Evolutionary conservation across 495 filamentous ascomycete species (phyloP).

Genomic region (Penicillium paxilli): DNA sequence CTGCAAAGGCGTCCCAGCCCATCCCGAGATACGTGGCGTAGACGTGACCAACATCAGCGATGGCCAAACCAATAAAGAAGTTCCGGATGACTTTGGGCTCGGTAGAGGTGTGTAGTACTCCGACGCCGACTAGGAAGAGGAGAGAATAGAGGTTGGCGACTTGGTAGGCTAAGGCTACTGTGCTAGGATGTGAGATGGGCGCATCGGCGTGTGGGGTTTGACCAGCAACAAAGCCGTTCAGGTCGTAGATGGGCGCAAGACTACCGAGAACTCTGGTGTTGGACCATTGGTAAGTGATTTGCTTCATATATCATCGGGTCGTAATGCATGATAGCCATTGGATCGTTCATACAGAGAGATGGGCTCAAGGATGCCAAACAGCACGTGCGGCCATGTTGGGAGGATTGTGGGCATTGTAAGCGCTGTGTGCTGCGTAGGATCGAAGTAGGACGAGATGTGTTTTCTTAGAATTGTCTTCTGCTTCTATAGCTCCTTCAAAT

Average conservation of each 20-base stretch:
- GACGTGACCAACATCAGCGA: slow-evolving; percentile 72
- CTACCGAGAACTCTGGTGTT: slow-evolving; percentile 54
- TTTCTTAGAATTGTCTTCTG: no score
- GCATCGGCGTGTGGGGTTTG: slow-evolving; percentile 50
- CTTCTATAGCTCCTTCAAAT: no score
- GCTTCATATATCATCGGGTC: slow-evolving; percentile 3
- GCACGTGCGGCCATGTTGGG: slow-evolving; percentile 42
- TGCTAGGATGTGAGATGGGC: slow-evolving; percentile 39
- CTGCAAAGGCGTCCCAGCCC: slow-evolving; percentile 52
- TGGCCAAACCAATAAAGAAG: slow-evolving; percentile 63
- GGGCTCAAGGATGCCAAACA: slow-evolving; percentile 62
- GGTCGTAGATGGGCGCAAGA: slow-evolving; percentile 52
- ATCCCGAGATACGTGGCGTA: slow-evolving; percentile 59
- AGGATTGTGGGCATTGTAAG: slow-evolving; percentile 37
- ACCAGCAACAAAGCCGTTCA: slow-evolving; percentile 58
- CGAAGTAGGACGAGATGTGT: no score
- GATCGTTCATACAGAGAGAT: slow-evolving; percentile 66
- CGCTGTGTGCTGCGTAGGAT: no score
- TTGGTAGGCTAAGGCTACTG: slow-evolving; percentile 55
- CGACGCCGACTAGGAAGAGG: slow-evolving; percentile 60
- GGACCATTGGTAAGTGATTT: slow-evolving; percentile 8
- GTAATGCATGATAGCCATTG: no score
- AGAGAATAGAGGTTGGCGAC: slow-evolving; percentile 69
- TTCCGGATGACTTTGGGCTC: slow-evolving; percentile 66
- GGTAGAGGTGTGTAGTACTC: slow-evolving; percentile 59